These are phyloP conservation scores for Phytophthora pisi DNA, from an alignment of 352 stramenopile species.

Conservation along the genomic window DNA sequence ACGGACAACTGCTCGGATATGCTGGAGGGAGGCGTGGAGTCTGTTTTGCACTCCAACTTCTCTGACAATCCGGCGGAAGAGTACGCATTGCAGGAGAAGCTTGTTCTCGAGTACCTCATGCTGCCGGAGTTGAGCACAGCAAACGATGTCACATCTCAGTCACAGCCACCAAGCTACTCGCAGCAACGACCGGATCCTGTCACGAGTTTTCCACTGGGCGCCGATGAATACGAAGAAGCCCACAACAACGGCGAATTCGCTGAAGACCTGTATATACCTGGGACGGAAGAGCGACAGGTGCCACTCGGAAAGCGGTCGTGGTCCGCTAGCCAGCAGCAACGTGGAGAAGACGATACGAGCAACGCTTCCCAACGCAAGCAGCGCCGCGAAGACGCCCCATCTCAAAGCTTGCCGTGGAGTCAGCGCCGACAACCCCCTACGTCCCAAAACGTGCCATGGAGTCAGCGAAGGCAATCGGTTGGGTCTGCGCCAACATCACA, in stretches of 20 bases:
- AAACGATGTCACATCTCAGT: conserved; percentile 17
- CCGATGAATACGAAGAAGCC: conserved; percentile 23
- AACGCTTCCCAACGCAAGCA: conserved; percentile 17
- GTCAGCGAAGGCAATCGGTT: conserved; percentile 9
- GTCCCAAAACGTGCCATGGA: conserved; percentile 19
- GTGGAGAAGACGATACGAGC: not conserved
- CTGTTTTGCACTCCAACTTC: conserved; percentile 75
- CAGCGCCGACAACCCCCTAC: conserved; percentile 14
- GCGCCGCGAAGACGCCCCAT: conserved; percentile 12
- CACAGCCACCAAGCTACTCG: not conserved
- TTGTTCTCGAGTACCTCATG: conserved; percentile 73
- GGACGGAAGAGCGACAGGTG: conserved; percentile 7
- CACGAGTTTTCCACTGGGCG: conserved; percentile 12
- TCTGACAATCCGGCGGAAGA: conserved; percentile 58
- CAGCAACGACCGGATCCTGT: conserved; percentile 10
- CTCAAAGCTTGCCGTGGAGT: conserved; percentile 19
- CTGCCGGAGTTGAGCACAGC: conserved; percentile 59
- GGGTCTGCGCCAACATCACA: conserved; percentile 12
- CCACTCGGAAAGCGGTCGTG: conserved; percentile 15
- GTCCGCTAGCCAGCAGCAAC: conserved; percentile 13
- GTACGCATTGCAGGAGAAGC: conserved; percentile 72
- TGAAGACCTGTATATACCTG: conserved; percentile 20
- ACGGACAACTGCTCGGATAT: conserved; percentile 65
- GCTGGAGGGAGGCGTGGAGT: conserved; percentile 60
- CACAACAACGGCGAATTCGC: conserved; percentile 22